Evolutionary conservation across 2,329 filamentous ascomycete species (phyloP).

Genomic region (Coleophoma crateriformis): DNA sequence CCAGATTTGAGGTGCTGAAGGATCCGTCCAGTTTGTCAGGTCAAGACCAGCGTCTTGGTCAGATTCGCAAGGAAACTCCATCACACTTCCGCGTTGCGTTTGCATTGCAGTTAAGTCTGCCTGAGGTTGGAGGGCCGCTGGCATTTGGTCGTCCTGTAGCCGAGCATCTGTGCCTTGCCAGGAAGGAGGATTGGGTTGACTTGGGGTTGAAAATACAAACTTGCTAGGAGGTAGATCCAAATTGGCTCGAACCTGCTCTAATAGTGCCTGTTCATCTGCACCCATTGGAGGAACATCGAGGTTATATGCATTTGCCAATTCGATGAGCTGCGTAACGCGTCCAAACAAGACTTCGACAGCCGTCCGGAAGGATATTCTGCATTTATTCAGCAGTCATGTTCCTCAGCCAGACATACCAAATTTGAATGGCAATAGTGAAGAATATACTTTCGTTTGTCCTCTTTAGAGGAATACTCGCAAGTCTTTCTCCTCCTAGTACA

Average conservation of each 20-base stretch:
- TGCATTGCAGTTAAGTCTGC: not conserved
- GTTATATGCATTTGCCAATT: slow-evolving; percentile 11
- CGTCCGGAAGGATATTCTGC: slow-evolving; percentile 18
- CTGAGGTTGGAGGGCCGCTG: not conserved
- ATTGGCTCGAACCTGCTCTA: not conserved
- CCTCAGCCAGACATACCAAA: not conserved
- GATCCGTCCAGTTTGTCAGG: not conserved
- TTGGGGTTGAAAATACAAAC: not conserved
- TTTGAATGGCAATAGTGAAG: not conserved
- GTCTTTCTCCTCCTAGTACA: slow-evolving; percentile 19
- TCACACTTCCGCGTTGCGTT: not conserved
- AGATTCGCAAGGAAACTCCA: not conserved
- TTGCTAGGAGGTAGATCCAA: not conserved
- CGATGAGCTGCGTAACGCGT: slow-evolving; percentile 17
- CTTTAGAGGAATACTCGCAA: slow-evolving; percentile 19
- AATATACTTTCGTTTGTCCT: slow-evolving; percentile 25
- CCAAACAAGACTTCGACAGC: slow-evolving; percentile 19
- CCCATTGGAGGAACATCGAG: not conserved
- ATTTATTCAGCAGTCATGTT: not conserved
- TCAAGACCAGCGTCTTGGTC: not conserved
- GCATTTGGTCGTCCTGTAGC: not conserved
- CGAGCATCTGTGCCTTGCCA: not conserved
- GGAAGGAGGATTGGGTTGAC: not conserved
- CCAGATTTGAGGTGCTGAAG: not conserved
- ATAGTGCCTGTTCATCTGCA: not conserved